Evolutionary conservation across 2,329 filamentous ascomycete species (phyloP), one percentile per base, ranked within the genome.

Genomic region (Calonectria hongkongensis): DNA sequence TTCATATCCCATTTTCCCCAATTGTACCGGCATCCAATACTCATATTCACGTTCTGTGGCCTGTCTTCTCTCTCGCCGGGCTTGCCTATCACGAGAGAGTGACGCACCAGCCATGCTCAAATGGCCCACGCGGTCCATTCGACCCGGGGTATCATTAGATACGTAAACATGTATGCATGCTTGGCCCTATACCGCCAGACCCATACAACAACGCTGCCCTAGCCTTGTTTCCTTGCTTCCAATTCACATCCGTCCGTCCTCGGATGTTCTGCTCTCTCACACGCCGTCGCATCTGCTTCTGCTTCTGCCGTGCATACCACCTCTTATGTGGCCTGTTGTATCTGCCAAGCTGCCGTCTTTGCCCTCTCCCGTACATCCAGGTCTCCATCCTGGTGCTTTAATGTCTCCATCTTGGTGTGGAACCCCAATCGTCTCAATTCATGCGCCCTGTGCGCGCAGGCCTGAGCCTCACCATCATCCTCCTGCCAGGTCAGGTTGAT

Each of bases 401-500:
- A 84, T 74, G 84, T 86, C 81, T 91, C 88, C 75, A 96, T 87
- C 77, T 91, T 93, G 39, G 89, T 87, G 66, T 93, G 86, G 75
- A 96, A 93, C 0, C 95, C 95, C 30, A 97, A 83, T 66, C 90
- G 90, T 81, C 91, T 90, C 54, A 99, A 87, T 81, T 94, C 92
- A 15, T 85, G 82, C 0, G 92, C 93, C 66, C 97, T 89, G 78
- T 92, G 89, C 36, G 89, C 87, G 74, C 93, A 94, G 12, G 90
- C 90, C 27, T 88, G 86, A 25, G 88, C 86, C 77, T 98, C 95
- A 36, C 84, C 88, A 8, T 90, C 88, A 78, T 96, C 93, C 74
- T 98, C 96, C 74, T 93, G 89, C 88, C 93, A 97, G 0, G 94
- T 94, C 51, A 99, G 89, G 81, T 98, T 98, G 81, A 93, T 94